These are phyloP conservation scores for Pichia kluyveri DNA, from an alignment of 805 yeast genomes.

Conservation along the genomic window DNA sequence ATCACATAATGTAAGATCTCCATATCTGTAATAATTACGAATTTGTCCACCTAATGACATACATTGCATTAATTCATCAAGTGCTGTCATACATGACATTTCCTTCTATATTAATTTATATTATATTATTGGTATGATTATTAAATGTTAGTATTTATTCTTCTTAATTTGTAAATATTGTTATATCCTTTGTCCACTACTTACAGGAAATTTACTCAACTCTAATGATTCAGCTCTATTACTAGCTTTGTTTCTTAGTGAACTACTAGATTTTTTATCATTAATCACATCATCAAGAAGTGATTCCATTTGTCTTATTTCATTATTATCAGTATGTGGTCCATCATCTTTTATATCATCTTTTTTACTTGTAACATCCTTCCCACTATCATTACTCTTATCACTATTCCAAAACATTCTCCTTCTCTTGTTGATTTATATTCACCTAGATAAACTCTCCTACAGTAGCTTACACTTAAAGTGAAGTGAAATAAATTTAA, in stretches of 20 bases:
- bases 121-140: slow-evolving; percentile 1
- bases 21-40: slow-evolving; percentile 75
- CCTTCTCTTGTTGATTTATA: no score
- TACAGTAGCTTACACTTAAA: no score
- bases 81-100: slow-evolving; percentile 70
- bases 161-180: neutral
- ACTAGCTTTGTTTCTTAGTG: slow-evolving; percentile 23
- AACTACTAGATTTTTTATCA: neutral
- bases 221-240: slow-evolving; percentile 20
- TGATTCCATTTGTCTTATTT: slow-evolving; percentile 9
- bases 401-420: slow-evolving; percentile 8
- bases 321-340: slow-evolving; percentile 1
- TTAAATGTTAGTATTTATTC: slow-evolving; percentile 5
- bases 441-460: no score
- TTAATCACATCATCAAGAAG: slow-evolving; percentile 13
- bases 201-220: slow-evolving; percentile 20
- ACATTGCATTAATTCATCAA: slow-evolving; percentile 80
- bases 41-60: slow-evolving; percentile 88
- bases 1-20: slow-evolving; percentile 64
- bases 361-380: neutral
- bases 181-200: slow-evolving; percentile 6
- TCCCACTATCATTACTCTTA: neutral
- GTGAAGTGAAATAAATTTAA: no score
- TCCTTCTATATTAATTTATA: slow-evolving; percentile 15
- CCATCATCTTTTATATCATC: slow-evolving; percentile 3